These are phyloP conservation scores for Skeletonema menzelii DNA, from an alignment of 108 stramenopile genomes.

Conservation along the genomic window DNA sequence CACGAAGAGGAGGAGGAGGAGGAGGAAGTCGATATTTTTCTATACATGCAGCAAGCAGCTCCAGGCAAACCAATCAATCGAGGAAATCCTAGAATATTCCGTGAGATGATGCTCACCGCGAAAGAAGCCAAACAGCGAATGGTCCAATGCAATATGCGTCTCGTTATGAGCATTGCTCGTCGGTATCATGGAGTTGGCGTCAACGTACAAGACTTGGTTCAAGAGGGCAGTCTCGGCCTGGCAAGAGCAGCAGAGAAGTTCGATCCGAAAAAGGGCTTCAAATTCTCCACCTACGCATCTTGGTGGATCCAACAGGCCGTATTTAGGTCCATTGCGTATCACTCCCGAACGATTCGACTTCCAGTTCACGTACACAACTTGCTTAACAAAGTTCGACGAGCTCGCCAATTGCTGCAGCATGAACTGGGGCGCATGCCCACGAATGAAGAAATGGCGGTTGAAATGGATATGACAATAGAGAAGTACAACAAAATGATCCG, in stretches of 20 bases:
- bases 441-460: slow-evolving; percentile 87
- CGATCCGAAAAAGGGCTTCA: slow-evolving; percentile 88
- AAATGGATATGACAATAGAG: slow-evolving; percentile 75
- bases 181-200: slow-evolving; percentile 88
- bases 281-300: slow-evolving; percentile 90
- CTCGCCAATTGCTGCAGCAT: slow-evolving; percentile 56
- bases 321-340: slow-evolving; percentile 89
- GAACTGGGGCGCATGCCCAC: slow-evolving; percentile 85
- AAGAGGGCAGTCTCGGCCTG: slow-evolving; percentile 88
- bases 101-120: slow-evolving; percentile 73
- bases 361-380: slow-evolving; percentile 98
- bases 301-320: slow-evolving; percentile 95
- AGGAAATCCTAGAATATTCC: slow-evolving; percentile 70
- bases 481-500: slow-evolving; percentile 87
- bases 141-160: slow-evolving; percentile 92
- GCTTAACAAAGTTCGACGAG: slow-evolving; percentile 80
- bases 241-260: slow-evolving; percentile 88
- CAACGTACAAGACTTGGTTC: slow-evolving; percentile 81
- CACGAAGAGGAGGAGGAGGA: slow-evolving; percentile 11
- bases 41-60: slow-evolving; percentile 25
- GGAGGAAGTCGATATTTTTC: slow-evolving; percentile 33
- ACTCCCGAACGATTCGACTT: slow-evolving; percentile 91
- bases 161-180: slow-evolving; percentile 91
- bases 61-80: slow-evolving; percentile 64
- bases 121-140: slow-evolving; percentile 88